Conservation (phyloP, 129 eudicot genomes). For the Tagetes erecta region DNA sequence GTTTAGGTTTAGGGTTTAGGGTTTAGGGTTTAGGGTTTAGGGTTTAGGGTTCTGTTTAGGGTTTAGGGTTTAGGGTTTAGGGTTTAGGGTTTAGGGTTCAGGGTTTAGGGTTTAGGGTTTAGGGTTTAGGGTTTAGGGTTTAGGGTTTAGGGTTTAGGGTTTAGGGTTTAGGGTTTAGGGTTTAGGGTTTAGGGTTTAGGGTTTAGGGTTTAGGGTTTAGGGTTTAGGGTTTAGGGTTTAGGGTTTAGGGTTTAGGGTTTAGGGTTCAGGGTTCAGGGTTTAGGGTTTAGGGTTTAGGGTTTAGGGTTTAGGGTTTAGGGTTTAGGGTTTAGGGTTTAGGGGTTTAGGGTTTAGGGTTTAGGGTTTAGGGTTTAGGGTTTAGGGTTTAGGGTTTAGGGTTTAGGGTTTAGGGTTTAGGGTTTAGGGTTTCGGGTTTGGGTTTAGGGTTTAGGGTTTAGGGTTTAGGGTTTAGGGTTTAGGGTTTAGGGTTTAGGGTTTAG, state of each 20-base stretch:
- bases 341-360: too few relatives aligned
- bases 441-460: constrained; percentile 9
- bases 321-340: constrained; percentile 7
- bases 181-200: background rate
- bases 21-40: background rate
- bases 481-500: constrained; percentile 9
- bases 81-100: constrained; percentile 7
- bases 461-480: background rate
- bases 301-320: too few relatives aligned
- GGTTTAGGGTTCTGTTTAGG: background rate
- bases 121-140: constrained; percentile 14
- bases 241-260: constrained; percentile 12
- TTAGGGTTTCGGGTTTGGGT: constrained; percentile 7
- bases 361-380: constrained; percentile 9
- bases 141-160: too few relatives aligned
- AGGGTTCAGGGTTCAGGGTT: too few relatives aligned
- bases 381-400: constrained; percentile 10
- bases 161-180: background rate
- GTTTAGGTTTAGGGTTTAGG: background rate
- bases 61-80: constrained; percentile 10
- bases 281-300: too few relatives aligned
- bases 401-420: constrained; percentile 9
- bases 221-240: constrained; percentile 10
- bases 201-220: background rate
- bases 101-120: constrained; percentile 13